Percentiles rank a stretch among this genome's conserved stretches.
Evolutionary conservation across 1,139 yeast genomes (phyloP).

Genomic region (Blastobotrys arbuscula): DNA sequence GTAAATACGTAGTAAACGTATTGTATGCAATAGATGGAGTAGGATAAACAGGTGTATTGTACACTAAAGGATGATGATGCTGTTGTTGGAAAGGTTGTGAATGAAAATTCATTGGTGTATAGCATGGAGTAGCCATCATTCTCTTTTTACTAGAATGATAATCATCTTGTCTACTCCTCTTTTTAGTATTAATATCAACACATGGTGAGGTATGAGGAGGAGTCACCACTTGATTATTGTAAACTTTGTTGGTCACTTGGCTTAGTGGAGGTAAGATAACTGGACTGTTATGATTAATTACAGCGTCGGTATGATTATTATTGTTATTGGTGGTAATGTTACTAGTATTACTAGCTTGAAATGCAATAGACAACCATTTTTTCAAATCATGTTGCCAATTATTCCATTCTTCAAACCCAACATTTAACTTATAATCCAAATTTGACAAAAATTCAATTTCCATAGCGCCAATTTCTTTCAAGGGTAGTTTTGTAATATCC

Average conservation of each 20-base stretch:
- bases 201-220: constrained; percentile 1
- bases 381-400: constrained; percentile 28
- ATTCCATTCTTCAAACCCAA: constrained; percentile 28
- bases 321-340: neutral
- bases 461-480: constrained; percentile 51
- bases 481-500: constrained; percentile 73
- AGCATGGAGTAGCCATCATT: neutral
- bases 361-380: constrained; percentile 25
- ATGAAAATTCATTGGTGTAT: constrained; percentile 4
- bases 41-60: neutral
- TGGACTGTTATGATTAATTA: too few species aligned
- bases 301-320: too few species aligned
- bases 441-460: constrained; percentile 46
- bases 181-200: neutral
- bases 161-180: neutral
- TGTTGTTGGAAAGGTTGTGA: neutral
- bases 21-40: constrained; percentile 4
- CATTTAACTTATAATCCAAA: constrained; percentile 30
- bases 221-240: neutral
- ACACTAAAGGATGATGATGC: neutral
- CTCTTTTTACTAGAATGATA: neutral
- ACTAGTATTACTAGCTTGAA: constrained; percentile 9
- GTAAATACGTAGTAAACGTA: neutral
- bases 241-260: neutral
- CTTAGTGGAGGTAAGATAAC: constrained; percentile 1